These are phyloP conservation scores for Penicillium sp. DNA, from an alignment of 2,329 filamentous ascomycete species.

Conservation along the genomic window DNA sequence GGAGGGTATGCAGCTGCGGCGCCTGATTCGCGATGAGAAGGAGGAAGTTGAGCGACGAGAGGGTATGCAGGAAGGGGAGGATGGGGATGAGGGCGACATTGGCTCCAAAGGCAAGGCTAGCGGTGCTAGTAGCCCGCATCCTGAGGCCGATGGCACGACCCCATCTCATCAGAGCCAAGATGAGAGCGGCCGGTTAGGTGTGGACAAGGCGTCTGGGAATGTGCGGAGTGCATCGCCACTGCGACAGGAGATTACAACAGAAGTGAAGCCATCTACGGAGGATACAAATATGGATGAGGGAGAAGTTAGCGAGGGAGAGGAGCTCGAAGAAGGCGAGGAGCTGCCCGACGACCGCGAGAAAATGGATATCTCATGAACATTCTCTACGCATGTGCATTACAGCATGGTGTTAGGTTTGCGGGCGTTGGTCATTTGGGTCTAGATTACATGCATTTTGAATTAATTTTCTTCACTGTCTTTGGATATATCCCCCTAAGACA, in stretches of 20 bases:
- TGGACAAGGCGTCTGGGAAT: slow-evolving; percentile 30
- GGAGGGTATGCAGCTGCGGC: slow-evolving; percentile 78
- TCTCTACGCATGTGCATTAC: slow-evolving; percentile 19
- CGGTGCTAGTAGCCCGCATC: slow-evolving; percentile 47
- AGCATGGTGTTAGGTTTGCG: slow-evolving; percentile 26
- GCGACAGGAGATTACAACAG: slow-evolving; percentile 33
- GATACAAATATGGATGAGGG: slow-evolving; percentile 57
- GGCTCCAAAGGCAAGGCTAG: slow-evolving; percentile 47
- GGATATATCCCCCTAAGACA: slow-evolving; percentile 30
- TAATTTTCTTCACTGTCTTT: background rate
- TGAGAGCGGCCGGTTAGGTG: slow-evolving; percentile 28
- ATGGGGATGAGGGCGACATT: slow-evolving; percentile 51
- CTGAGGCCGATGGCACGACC: slow-evolving; percentile 44
- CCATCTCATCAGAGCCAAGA: slow-evolving; percentile 34
- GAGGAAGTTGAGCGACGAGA: slow-evolving; percentile 86
- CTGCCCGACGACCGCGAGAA: slow-evolving; percentile 50
- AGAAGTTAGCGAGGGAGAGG: slow-evolving; percentile 37
- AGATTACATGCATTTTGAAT: slow-evolving; percentile 19
- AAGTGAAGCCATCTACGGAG: slow-evolving; percentile 42
- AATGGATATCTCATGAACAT: slow-evolving; percentile 58
- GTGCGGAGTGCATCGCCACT: slow-evolving; percentile 36
- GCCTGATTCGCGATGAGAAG: slow-evolving; percentile 89
- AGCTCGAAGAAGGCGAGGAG: slow-evolving; percentile 48
- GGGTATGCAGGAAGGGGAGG: slow-evolving; percentile 64
- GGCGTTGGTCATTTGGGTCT: slow-evolving; percentile 20